Evolutionary conservation across 345 rosid species (phyloP), one percentile per base, ranked within the genome.

Genomic region (Boechera retrofracta): DNA sequence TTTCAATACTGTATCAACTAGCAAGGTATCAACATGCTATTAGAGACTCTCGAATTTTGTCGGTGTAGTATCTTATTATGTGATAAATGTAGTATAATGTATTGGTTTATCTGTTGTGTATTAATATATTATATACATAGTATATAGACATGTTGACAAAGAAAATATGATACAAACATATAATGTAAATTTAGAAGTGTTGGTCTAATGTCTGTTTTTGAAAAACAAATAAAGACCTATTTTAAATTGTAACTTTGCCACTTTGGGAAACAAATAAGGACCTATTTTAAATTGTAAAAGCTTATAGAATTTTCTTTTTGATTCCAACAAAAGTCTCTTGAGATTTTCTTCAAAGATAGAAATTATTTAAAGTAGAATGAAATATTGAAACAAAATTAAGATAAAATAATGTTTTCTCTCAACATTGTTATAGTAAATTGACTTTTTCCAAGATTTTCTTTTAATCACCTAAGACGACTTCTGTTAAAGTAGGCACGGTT

Each of bases 41-140:
- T 21, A 35, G 26, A 48, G 9, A 72, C 26, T 7, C 59, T 28
- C 1, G 6, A 62, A 72, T 38, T 26, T 48, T 29, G 38, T 61
- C 29, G 31, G 74, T 57, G 55, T 10, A 45, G 66, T 58, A 70
- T 33, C 13, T 16, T 56, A 12, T 24, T 57, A 56, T 57, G 21
- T 32, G 2, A 69, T 35, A n/a, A 48, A 21, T 47, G 35, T 10
- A 32, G 13, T 63, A 63, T 18, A 13, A n/a, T 63, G 53, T 10
- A 52, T 38, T 41, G 24, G 13, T 62, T 52, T 56, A 38, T 13
- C 49, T 72, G 41, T 39, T 32, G 39, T 24, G 10, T 29, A 4
- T 5, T 29, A 12, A 55, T 55, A 55, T 29, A 28, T 26, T 6
- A 13, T 35, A 28, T 6, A 28, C 13, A 5, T 47, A 45, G 7